A percentile compares a stretch with the other conserved stretches of the same genome.
These are phyloP conservation scores for Polyplosphaeria fusca DNA, from an alignment of 495 filamentous ascomycete genomes.

Conservation along the genomic window DNA sequence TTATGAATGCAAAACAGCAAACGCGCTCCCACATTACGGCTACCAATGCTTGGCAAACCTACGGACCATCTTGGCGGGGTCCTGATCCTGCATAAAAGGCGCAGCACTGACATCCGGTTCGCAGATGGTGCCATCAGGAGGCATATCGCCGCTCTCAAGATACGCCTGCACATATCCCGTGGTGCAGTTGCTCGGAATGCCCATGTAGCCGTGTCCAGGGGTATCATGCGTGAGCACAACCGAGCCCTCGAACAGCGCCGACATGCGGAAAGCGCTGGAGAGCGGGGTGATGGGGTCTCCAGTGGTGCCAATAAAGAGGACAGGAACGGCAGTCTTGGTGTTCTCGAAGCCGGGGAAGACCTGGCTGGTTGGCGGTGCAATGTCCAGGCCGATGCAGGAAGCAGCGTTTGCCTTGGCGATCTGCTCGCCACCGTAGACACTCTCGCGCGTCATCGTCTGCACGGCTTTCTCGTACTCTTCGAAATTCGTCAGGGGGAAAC, in stretches of 20 bases:
- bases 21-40: no score
- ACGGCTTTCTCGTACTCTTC: background rate
- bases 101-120: background rate
- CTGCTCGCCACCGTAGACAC: background rate
- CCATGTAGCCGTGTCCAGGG: background rate
- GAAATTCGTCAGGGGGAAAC: background rate
- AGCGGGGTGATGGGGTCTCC: constrained; percentile 19
- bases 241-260: background rate
- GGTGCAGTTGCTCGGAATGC: background rate
- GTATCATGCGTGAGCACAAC: background rate
- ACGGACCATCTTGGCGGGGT: no score
- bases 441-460: background rate
- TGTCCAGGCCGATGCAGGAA: background rate
- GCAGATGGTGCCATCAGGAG: background rate
- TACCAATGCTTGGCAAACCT: no score
- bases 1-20: no score
- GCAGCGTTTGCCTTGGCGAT: background rate
- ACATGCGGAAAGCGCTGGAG: constrained; percentile 7
- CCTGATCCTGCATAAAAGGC: no score
- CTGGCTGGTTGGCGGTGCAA: background rate
- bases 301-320: constrained; percentile 41
- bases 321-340: background rate
- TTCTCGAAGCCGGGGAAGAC: background rate
- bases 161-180: background rate
- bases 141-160: background rate